Conservation (phyloP, 2,329 filamentous ascomycete genomes). For the Stachybotrys chlorohalonatus region DNA sequence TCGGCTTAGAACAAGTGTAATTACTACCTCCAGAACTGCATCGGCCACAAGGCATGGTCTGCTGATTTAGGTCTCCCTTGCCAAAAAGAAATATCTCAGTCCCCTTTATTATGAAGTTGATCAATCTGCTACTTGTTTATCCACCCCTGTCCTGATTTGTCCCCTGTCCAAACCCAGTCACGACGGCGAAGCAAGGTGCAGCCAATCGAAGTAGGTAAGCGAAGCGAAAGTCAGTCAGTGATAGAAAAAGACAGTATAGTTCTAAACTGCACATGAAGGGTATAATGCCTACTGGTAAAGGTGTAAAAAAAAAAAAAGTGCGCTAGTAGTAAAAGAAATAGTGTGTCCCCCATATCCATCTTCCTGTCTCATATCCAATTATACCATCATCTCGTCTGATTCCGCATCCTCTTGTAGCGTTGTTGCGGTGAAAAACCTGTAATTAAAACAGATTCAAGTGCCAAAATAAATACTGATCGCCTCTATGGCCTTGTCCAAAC, state of each 20-base stretch:
- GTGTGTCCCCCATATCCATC: not conserved
- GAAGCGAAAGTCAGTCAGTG: not conserved
- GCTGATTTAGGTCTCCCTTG: too few relatives aligned
- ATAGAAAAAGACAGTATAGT: not conserved
- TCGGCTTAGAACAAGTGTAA: too few relatives aligned
- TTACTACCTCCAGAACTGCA: too few relatives aligned
- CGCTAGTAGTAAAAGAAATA: constrained; percentile 3
- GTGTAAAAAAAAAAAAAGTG: constrained; percentile 6
- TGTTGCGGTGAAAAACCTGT: too few relatives aligned
- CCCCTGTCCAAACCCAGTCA: too few relatives aligned
- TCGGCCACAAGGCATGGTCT: too few relatives aligned
- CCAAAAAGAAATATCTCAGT: too few relatives aligned
- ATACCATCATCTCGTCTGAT: not conserved
- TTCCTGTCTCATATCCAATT: not conserved
- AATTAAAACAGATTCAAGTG: too few relatives aligned
- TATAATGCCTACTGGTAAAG: constrained; percentile 20
- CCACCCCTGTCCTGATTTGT: too few relatives aligned
- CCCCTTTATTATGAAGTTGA: too few relatives aligned
- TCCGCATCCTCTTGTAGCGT: not conserved
- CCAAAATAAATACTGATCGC: constrained; percentile 5
- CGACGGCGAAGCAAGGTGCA: not conserved
- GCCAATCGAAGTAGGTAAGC: not conserved
- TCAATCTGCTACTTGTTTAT: too few relatives aligned
- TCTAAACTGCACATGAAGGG: constrained; percentile 14
- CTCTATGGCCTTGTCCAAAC: constrained; percentile 4